These are phyloP conservation scores for Scleroderma citrinum DNA, from an alignment of 768 basidiomycete species.

Conservation along the genomic window DNA sequence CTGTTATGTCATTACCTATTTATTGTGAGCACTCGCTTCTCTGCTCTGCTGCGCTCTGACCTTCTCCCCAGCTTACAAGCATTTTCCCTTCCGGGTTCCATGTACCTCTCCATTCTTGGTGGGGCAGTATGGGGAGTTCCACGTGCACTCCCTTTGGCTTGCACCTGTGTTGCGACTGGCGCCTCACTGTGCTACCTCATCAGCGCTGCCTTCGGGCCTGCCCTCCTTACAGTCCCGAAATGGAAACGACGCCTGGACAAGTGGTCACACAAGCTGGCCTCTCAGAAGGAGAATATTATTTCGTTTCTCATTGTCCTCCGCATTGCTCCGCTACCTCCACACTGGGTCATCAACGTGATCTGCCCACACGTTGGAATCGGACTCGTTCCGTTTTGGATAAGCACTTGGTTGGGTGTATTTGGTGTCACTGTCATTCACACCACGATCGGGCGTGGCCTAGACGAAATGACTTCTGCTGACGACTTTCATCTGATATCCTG, in stretches of 20 bases:
- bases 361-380: conserved; percentile 91
- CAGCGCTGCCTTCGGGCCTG: conserved; percentile 88
- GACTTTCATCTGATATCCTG: conserved; percentile 94
- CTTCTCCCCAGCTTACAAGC: conserved; percentile 69
- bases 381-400: conserved; percentile 80
- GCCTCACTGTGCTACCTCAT: conserved; percentile 91
- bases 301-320: conserved; percentile 93
- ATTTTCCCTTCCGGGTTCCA: conserved; percentile 93
- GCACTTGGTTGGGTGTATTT: conserved; percentile 85
- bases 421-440: conserved; percentile 93
- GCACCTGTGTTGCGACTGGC: conserved; percentile 86
- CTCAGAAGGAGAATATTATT: conserved; percentile 78
- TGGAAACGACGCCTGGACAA: conserved; percentile 79
- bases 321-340: conserved; percentile 91
- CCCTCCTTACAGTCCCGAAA: conserved; percentile 78
- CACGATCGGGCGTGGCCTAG: conserved; percentile 87
- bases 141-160: conserved; percentile 82
- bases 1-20: conserved; percentile 84
- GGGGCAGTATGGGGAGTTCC: conserved; percentile 94
- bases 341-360: conserved; percentile 93
- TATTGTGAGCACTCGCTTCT: conserved; percentile 63
- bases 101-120: conserved; percentile 96
- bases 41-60: conserved; percentile 8
- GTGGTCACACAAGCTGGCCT: conserved; percentile 73
- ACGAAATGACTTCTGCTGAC: conserved; percentile 89